Conservation (phyloP, 1,284 basidiomycete species). For the Rhodotorula sp. region DNA sequence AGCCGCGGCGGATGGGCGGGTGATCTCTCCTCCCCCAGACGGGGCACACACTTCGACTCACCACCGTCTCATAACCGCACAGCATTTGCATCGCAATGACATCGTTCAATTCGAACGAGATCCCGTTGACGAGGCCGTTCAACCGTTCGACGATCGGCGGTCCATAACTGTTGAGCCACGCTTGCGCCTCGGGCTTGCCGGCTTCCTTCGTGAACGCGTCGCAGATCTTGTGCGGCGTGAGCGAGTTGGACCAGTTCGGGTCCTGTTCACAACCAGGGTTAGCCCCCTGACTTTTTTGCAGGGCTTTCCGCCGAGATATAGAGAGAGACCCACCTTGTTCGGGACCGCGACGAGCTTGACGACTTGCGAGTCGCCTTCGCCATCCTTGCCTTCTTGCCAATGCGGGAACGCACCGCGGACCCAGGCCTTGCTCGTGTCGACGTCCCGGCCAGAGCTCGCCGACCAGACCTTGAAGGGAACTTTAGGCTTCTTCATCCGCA, state of each 20-base stretch:
- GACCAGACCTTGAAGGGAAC: conserved; percentile 48
- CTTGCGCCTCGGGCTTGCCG: conserved; percentile 49
- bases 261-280: conserved; percentile 10
- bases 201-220: conserved; percentile 51
- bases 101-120: conserved; percentile 48
- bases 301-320: too few species aligned
- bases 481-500: conserved; percentile 41
- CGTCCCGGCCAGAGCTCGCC: conserved; percentile 50
- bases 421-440: conserved; percentile 51
- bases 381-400: conserved; percentile 50
- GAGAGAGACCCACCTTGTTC: conserved; percentile 46
- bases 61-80: conserved; percentile 53
- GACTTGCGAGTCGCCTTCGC: conserved; percentile 51
- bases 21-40: too few species aligned
- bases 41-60: conserved; percentile 5
- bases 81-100: conserved; percentile 52
- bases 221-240: conserved; percentile 55
- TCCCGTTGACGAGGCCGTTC: conserved; percentile 39
- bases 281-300: too few species aligned
- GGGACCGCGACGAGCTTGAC: conserved; percentile 52
- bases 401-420: conserved; percentile 52
- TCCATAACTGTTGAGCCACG: conserved; percentile 50
- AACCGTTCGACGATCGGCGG: conserved; percentile 46
- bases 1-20: too few species aligned
- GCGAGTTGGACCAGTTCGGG: conserved; percentile 49